Evolutionary conservation across 768 basidiomycete species (phyloP).

Genomic region (Tulasnella sp.): DNA sequence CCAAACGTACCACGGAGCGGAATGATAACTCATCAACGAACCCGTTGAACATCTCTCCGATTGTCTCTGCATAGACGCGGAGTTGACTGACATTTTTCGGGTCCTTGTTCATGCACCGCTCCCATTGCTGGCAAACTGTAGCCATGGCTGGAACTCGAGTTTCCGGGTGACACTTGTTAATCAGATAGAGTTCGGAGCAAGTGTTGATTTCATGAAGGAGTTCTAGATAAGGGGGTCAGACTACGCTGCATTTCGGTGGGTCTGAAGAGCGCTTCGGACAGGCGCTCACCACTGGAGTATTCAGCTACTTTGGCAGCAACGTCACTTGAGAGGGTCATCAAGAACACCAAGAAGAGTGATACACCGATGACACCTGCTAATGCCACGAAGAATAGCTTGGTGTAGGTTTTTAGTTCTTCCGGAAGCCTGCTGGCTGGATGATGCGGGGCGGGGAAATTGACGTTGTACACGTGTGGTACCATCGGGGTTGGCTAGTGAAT

Average conservation of each 20-base stretch:
- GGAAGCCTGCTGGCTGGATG: conserved; percentile 61
- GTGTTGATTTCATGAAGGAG: conserved; percentile 88
- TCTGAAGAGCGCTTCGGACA: not conserved
- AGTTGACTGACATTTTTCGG: conserved; percentile 85
- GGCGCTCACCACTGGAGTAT: conserved; percentile 73
- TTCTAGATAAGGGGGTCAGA: conserved; percentile 45
- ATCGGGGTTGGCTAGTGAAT: conserved; percentile 38
- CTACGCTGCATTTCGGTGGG: conserved; percentile 21
- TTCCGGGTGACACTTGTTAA: conserved; percentile 68
- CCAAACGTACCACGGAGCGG: conserved; percentile 78
- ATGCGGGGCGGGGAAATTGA: conserved; percentile 67
- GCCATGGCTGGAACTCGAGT: conserved; percentile 84
- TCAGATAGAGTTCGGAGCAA: conserved; percentile 74
- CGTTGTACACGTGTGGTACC: conserved; percentile 53
- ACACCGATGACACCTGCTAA: conserved; percentile 77
- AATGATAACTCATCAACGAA: conserved; percentile 97
- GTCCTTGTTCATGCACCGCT: conserved; percentile 92
- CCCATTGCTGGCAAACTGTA: conserved; percentile 83
- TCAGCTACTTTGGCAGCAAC: conserved; percentile 83
- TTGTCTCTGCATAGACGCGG: conserved; percentile 85
- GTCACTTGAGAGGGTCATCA: conserved; percentile 84
- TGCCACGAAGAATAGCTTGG: conserved; percentile 92
- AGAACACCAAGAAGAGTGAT: conserved; percentile 80
- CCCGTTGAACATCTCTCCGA: conserved; percentile 92
- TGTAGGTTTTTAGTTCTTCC: conserved; percentile 80